Base-by-base conservation (phyloP, 768 basidiomycete species). In the Pleurotus platypus region DNA sequence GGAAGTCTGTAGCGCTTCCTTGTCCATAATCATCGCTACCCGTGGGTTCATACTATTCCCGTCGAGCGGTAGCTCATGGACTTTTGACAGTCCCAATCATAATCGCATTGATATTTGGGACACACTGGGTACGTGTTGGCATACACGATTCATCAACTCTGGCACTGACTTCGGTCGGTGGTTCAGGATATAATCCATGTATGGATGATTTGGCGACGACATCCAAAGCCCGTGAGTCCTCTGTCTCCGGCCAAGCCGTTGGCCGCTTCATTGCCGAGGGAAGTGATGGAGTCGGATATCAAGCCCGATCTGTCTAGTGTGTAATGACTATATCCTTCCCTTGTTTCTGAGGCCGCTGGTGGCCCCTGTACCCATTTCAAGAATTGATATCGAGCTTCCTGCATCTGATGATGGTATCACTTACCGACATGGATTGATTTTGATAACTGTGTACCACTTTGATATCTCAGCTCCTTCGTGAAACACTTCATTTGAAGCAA, bases 101-200 rank as follows among this genome's bases (percentile, higher is more conserved):
- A 1, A 49, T 60, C 11, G 60, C 64, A 12, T 11, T 67, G 4
- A 40, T 58, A 20, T 67, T 65, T 57, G 66, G 66, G 1, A 61
- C 63, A 2, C 66, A 67, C 55, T 59, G 42, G 30, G 65, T 64
- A 35, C 42, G 60, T 56, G 24, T 9, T 35, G 30, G 30, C 8
- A 35, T 9, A 35, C 30, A 46, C 5, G 12, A 5, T 39, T 37
- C 39, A 12, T 48, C 27, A 43, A 13, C n/a, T 42, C 18, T 2
- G 18, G 20, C 8, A 11, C 37, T 48, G 13, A 15, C 16, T 2
- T 15, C 18, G 11, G n/a, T 24, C 49, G 30, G 30, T 35, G 9
- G 4, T 43, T 18, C 20, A 61, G 60, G 60, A 61, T 40, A 61
- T 61, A 13, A 46, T 61, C n/a, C 18, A n/a, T n/a, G 43, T 35